These are phyloP conservation scores for Cyclotella cryptica DNA, from an alignment of 108 stramenopile species.

Conservation along the genomic window DNA sequence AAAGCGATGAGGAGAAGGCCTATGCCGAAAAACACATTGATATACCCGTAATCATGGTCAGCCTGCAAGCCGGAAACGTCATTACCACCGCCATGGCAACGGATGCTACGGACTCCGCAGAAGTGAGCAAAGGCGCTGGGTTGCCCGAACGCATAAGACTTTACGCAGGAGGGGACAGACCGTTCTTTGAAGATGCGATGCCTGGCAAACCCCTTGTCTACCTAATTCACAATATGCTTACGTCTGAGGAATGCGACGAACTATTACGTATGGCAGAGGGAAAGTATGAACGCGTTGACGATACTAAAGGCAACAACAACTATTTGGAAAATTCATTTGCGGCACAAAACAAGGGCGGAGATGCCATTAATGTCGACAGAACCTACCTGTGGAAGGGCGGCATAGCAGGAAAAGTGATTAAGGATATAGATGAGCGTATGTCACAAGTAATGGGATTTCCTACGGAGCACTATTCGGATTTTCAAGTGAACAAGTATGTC, in stretches of 20 bases:
- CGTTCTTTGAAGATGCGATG: constrained; percentile 91
- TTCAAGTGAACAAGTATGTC: constrained; percentile 71
- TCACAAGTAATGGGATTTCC: constrained; percentile 92
- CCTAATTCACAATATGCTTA: constrained; percentile 89
- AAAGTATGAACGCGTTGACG: constrained; percentile 51
- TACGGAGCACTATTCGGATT: constrained; percentile 77
- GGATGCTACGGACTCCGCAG: constrained; percentile 54
- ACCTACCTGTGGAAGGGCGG: constrained; percentile 85
- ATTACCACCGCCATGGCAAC: constrained; percentile 78
- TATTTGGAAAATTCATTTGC: constrained; percentile 58
- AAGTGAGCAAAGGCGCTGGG: constrained; percentile 57
- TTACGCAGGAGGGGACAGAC: constrained; percentile 90
- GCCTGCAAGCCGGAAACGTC: constrained; percentile 84
- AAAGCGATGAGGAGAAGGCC: constrained; percentile 59
- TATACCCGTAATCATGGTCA: constrained; percentile 91
- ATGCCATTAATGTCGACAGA: constrained; percentile 59
- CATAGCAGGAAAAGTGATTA: constrained; percentile 61
- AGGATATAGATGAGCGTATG: constrained; percentile 86
- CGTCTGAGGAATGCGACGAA: constrained; percentile 69
- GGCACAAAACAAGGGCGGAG: constrained; percentile 45
- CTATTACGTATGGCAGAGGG: constrained; percentile 59
- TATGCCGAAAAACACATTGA: constrained; percentile 73
- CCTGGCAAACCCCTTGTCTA: constrained; percentile 72
- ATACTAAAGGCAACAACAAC: constrained; percentile 44
- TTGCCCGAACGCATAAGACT: constrained; percentile 72